These are phyloP conservation scores for Lactarius vividus DNA, from an alignment of 768 basidiomycete genomes.

Conservation along the genomic window DNA sequence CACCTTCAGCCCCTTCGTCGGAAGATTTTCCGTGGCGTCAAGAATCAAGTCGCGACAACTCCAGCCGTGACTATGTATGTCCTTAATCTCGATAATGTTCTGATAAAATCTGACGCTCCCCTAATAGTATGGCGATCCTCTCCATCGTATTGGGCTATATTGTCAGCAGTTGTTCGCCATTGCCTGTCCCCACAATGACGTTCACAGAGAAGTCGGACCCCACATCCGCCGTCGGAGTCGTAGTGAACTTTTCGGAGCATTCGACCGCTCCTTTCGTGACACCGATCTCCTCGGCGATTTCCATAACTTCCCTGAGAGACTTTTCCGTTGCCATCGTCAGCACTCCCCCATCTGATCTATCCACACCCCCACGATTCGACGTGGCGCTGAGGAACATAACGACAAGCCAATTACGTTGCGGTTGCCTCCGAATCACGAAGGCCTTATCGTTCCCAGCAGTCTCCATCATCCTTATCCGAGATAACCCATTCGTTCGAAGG, in stretches of 20 bases:
- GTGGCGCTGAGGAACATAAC: conserved; percentile 2
- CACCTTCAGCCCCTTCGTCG: conserved; percentile 25
- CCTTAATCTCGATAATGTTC: conserved; percentile 1
- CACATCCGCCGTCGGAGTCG: conserved; percentile 6
- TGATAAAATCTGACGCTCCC: conserved; percentile 10
- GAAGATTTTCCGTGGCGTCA: conserved; percentile 34
- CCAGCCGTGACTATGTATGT: conserved; percentile 69
- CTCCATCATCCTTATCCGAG: conserved; percentile 22
- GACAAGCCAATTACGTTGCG: conserved; percentile 4
- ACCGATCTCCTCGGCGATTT: conserved; percentile 21
- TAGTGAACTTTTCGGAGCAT: conserved; percentile 24
- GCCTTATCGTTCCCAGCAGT: conserved; percentile 15
- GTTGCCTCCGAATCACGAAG: conserved; percentile 12
- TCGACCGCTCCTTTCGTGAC: conserved; percentile 11
- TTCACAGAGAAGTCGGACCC: conserved; percentile 26
- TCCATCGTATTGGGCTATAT: conserved; percentile 61
- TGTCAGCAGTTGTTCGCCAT: conserved; percentile 35
- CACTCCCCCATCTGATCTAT: conserved; percentile 20
- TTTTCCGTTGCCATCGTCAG: conserved; percentile 19
- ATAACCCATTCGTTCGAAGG: conserved; percentile 23
- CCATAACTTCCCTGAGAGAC: conserved; percentile 21
- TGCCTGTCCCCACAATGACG: conserved; percentile 39
- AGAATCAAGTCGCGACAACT: conserved; percentile 47
- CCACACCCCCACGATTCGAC: conserved; percentile 11
- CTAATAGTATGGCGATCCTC: conserved; percentile 60